Evolutionary conservation across 805 yeast genomes (phyloP).

Genomic region (Zygoascus bituminiphila): DNA sequence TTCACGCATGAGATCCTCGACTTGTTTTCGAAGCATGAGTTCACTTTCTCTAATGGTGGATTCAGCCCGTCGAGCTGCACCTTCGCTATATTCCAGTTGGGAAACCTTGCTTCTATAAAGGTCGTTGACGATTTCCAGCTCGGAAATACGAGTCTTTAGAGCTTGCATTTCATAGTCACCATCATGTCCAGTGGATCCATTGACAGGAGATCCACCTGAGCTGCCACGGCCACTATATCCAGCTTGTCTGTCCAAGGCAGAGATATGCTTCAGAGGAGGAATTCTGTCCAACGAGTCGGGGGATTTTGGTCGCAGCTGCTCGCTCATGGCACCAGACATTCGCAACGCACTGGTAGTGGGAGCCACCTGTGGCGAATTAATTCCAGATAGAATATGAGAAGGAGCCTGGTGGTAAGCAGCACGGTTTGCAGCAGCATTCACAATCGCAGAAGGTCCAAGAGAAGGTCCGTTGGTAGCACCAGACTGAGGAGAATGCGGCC

Average conservation of each 20-base stretch:
- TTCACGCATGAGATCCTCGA: constrained; percentile 13
- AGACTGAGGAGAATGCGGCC: constrained; percentile 18
- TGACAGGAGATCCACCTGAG: background rate
- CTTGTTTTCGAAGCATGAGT: constrained; percentile 13
- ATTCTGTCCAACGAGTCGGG: constrained; percentile 12
- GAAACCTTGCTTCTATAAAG: constrained; percentile 72
- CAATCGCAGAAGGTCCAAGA: background rate
- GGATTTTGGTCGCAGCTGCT: constrained; percentile 16
- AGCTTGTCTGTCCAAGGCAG: background rate
- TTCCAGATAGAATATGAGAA: background rate
- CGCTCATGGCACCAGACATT: constrained; percentile 12
- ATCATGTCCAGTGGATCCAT: background rate
- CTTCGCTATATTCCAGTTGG: constrained; percentile 59
- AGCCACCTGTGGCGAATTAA: background rate
- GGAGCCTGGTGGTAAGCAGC: constrained; percentile 1
- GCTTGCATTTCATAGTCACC: constrained; percentile 6
- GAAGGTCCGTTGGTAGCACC: background rate
- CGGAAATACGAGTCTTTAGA: constrained; percentile 73
- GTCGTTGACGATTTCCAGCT: constrained; percentile 85
- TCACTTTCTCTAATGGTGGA: constrained; percentile 15
- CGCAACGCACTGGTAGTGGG: constrained; percentile 1
- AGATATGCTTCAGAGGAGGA: constrained; percentile 11
- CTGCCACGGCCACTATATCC: background rate
- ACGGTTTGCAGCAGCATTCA: background rate
- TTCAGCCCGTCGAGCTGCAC: constrained; percentile 24